Base-by-base conservation (phyloP, 1,139 yeast genomes). In the Protomyces gravidus region DNA sequence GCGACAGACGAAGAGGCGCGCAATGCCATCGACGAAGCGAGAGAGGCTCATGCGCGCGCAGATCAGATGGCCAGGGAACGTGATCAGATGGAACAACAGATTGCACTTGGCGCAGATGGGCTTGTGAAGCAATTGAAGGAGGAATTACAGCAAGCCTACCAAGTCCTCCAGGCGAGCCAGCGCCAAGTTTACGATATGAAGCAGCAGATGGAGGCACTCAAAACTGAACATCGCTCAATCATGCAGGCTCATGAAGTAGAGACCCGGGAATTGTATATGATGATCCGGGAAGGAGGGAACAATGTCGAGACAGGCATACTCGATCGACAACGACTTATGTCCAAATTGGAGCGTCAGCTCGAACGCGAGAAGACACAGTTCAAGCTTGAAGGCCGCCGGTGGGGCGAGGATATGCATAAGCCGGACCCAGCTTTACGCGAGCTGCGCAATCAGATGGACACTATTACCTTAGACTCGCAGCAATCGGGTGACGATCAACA, bases 1-100 rank as follows among this genome's bases (percentile, higher is more conserved):
- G 85, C 85, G 66, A 88, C 96, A 0, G 98, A 92, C 71, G 96
- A 89, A 63, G 86, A 86, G 71, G 96, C 96, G 21, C 77, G 86
- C 59, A 79, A 85, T 61, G 95, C 96, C 0, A 76, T 86, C 59
- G 72, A 79, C 50, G 97, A 90, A 65, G 84, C 85, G 17, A 83
- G 84, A 65, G 83, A 80, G 28, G 79, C 85, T 48, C 80, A 81
- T 50, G 83, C 81, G 66, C 77, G 79, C 46, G 86, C 88, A 0
- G 95, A 86, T 67, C 89, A 86, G 67, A 87, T 95, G 5, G 79
- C 82, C 45, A 94, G 95, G 0, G 97, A 90, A 70, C 79, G 94
- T 60, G 96, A 89, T 67, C 84, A 83, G 50, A 78, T 90, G 73
- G 80, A 85, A 23, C 76, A 83, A 59, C 87, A 88, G 70, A 76